phyloP scores from a whole-genome alignment of 108 stramenopile species.

The Cylindrotheca closterium region DNA sequence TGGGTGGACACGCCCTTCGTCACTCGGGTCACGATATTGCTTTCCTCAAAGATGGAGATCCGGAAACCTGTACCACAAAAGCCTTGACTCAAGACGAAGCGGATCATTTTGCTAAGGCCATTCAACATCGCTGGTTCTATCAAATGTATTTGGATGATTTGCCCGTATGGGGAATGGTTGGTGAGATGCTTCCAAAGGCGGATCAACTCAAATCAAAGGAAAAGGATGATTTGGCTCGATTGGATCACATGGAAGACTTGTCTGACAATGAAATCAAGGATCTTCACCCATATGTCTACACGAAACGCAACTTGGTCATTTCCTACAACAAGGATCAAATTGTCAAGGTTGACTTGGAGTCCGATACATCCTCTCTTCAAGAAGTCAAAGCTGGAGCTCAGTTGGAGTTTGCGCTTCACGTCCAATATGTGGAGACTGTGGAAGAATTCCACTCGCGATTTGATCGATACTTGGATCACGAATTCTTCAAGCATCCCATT shows the following conservation, averaged over 20 bases:
- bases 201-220: conserved; percentile 39
- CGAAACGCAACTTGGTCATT: conserved; percentile 81
- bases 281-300: conserved; percentile 83
- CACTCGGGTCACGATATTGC: conserved; percentile 84
- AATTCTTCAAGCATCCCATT: conserved; percentile 98
- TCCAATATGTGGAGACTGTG: conserved; percentile 71
- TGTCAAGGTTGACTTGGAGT: conserved; percentile 92
- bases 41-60: conserved; percentile 47
- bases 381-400: conserved; percentile 66
- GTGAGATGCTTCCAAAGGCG: conserved; percentile 79
- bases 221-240: conserved; percentile 60
- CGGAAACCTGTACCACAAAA: conserved; percentile 77
- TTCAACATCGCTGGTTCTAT: conserved; percentile 93
- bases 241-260: conserved; percentile 64
- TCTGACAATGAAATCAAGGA: conserved; percentile 42
- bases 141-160: conserved; percentile 97
- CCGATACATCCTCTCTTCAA: conserved; percentile 74
- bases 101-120: conserved; percentile 62
- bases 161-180: conserved; percentile 98
- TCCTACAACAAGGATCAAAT: conserved; percentile 92
- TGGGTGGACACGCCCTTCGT: conserved; percentile 81
- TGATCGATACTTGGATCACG: conserved; percentile 92
- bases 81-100: conserved; percentile 53
- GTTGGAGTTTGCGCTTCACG: conserved; percentile 75
- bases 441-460: conserved; percentile 89